Evolutionary conservation across 2,329 filamentous ascomycete species (phyloP), one percentile per base, ranked within the genome.

Genomic region (Chaetomium olivaceum): DNA sequence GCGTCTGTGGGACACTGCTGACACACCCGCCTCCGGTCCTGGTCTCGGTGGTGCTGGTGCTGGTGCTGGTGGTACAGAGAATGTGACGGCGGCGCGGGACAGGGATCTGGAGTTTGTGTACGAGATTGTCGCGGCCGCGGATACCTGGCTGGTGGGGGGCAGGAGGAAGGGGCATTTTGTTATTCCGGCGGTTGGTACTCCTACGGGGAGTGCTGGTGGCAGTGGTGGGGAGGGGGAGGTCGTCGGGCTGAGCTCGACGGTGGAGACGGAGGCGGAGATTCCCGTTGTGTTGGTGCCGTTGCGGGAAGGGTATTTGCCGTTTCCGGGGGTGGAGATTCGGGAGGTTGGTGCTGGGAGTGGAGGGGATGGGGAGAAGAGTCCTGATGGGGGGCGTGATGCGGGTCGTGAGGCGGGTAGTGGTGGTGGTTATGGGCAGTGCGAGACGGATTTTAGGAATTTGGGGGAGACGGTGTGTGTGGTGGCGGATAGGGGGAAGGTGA

Each of bases 101-200:
- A 80, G 81, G 0, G 82, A 87, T 25, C 80, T 93, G 1, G 88
- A 93, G 68, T 96, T 96, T 73, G 87, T 89, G 70, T 96, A 95
- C 76, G 93, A 97, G 71, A 82, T 98, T 25, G 87, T 87, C 16
- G 89, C 89, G 0, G 86, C 88, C 19, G 19, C 39, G 80, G 85
- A 1, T 92, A 94, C 48, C 83, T 98, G 94, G 94, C 85, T 97
- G 1, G 80, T 98, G 3, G 93, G 92, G 25, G 94, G 93, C 0
- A 87, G 90, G 52, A 85, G 91, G 58, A 90, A 91, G 69, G 91
- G 90, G 0, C 91, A 92, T 73, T 96, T 97, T 73, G 84, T 84
- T 7, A 87, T 89, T 33, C 82, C 85, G 0, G 76, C 75, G 0
- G 58, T 67, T 1, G 21, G 11, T 3, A n/a, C 56, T 29, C 43